Conservation (phyloP, 108 stramenopile genomes). For the Chaetoceros tenuissimus region DNA sequence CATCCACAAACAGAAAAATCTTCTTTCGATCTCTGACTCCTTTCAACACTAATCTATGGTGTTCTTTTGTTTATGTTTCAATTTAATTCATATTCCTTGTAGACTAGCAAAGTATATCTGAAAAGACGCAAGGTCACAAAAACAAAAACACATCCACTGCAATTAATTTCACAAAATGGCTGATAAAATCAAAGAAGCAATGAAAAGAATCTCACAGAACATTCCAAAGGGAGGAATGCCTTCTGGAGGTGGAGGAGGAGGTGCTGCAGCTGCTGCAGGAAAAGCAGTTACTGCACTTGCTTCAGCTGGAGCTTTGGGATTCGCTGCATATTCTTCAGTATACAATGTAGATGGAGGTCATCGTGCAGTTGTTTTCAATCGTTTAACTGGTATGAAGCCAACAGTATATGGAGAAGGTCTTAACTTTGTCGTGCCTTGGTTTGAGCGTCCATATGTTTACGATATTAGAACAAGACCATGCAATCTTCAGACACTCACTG, state of each 20-base stretch:
- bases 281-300: conserved; percentile 60
- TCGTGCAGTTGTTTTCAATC: conserved; percentile 94
- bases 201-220: conserved; percentile 63
- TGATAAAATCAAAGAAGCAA: conserved; percentile 75
- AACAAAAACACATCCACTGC: no score
- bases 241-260: conserved; percentile 40
- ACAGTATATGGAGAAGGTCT: conserved; percentile 89
- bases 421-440: conserved; percentile 98
- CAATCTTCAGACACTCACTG: conserved; percentile 91
- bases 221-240: conserved; percentile 71
- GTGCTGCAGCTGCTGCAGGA: conserved; percentile 71
- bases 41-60: no score
- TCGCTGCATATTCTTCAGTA: conserved; percentile 89
- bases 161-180: conserved; percentile 48
- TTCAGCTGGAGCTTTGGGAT: conserved; percentile 73
- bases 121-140: no score
- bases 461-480: conserved; percentile 96
- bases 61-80: no score
- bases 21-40: no score
- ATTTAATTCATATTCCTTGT: no score
- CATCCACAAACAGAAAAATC: no score
- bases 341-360: conserved; percentile 96
- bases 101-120: no score
- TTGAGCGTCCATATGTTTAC: conserved; percentile 92
- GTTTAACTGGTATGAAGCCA: conserved; percentile 89